phyloP scores from a whole-genome alignment of 2,329 filamentous ascomycete genomes.

The Venturia oleaginea region DNA sequence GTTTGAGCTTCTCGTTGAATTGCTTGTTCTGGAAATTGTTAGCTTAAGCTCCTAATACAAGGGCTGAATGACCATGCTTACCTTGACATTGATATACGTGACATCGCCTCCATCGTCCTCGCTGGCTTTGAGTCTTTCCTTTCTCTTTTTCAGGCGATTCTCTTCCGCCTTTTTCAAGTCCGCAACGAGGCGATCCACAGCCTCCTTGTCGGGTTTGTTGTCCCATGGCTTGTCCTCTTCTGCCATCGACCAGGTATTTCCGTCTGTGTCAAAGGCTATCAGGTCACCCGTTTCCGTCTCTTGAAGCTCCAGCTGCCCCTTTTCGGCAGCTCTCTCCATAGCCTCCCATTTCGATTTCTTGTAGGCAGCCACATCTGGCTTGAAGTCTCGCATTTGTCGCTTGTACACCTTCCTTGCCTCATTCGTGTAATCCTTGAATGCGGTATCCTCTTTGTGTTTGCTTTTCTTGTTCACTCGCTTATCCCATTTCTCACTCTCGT shows the following conservation, averaged over 20 bases:
- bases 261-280: conserved; percentile 85
- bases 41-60: not conserved
- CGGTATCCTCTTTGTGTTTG: conserved; percentile 70
- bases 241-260: conserved; percentile 81
- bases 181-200: conserved; percentile 76
- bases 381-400: conserved; percentile 70
- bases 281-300: conserved; percentile 94
- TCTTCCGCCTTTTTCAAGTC: conserved; percentile 88
- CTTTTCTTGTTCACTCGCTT: conserved; percentile 79
- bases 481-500: conserved; percentile 93
- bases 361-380: conserved; percentile 74
- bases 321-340: conserved; percentile 74
- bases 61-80: conserved; percentile 7
- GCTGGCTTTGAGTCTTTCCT: conserved; percentile 61
- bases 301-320: conserved; percentile 81
- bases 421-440: conserved; percentile 80
- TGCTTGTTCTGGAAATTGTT: conserved; percentile 67
- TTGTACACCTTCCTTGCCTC: conserved; percentile 93
- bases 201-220: conserved; percentile 78
- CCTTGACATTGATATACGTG: conserved; percentile 98
- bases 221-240: conserved; percentile 73
- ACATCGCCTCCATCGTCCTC: conserved; percentile 84
- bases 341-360: conserved; percentile 76
- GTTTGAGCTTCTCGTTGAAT: conserved; percentile 93
- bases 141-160: conserved; percentile 72